Percentiles rank a stretch among this genome's conserved stretches.
Conservation (phyloP, 129 eudicot genomes). For the Arctium minus region DNA sequence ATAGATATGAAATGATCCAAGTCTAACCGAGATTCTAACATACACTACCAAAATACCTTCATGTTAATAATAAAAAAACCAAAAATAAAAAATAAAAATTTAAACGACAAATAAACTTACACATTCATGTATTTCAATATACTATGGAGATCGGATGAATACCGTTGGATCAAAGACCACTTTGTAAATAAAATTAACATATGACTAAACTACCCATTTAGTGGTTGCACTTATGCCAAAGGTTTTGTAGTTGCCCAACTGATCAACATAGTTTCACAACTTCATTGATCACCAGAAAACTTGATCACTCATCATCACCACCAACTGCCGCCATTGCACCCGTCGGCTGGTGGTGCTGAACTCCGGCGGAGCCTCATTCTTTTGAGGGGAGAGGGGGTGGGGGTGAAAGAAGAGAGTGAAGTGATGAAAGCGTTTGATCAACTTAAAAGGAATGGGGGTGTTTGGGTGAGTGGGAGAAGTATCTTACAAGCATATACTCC, state of each 20-base stretch:
- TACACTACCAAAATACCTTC: too few relatives aligned
- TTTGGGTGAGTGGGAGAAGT: constrained; percentile 36
- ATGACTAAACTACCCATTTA: neutral
- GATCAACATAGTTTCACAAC: constrained; percentile 22
- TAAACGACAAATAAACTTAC: neutral
- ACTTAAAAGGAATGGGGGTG: constrained; percentile 13
- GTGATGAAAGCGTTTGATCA: constrained; percentile 3
- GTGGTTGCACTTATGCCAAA: constrained; percentile 25
- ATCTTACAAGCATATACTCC: constrained; percentile 52
- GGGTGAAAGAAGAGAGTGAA: constrained; percentile 2
- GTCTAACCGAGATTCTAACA: too few relatives aligned
- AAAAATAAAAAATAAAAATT: neutral
- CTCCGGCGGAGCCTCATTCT: constrained; percentile 1
- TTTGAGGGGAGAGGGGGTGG: neutral
- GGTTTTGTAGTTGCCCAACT: constrained; percentile 27
- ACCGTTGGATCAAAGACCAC: too few relatives aligned
- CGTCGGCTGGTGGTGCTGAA: neutral
- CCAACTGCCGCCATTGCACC: neutral
- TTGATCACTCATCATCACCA: constrained; percentile 12
- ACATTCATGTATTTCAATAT: too few relatives aligned
- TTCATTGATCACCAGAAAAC: constrained; percentile 30
- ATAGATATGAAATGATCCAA: too few relatives aligned
- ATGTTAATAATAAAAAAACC: too few relatives aligned
- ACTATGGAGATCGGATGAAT: too few relatives aligned
- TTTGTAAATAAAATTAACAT: too few relatives aligned